Percentiles rank a stretch among this genome's conserved stretches.
These are phyloP conservation scores for Priceomyces medius DNA, from an alignment of 805 yeast species.

Conservation along the genomic window DNA sequence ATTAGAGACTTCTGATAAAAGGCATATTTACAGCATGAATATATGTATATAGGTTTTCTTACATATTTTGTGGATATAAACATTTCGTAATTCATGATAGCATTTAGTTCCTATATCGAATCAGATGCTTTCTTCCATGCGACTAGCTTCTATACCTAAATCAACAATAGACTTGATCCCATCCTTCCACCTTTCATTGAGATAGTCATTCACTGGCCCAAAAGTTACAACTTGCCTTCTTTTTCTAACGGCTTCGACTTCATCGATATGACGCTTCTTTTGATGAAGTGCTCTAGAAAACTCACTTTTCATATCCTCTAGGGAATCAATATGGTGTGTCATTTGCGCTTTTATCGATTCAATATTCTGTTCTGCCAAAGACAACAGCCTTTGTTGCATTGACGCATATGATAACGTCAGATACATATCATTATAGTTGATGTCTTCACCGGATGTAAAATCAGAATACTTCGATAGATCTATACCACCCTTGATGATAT, in stretches of 20 bases:
- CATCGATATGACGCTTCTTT: slow-evolving; percentile 45
- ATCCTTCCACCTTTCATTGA: slow-evolving; percentile 51
- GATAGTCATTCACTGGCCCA: slow-evolving; percentile 44
- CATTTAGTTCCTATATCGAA: too few relatives aligned
- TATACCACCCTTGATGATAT: slow-evolving; percentile 26
- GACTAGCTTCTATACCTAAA: slow-evolving; percentile 27
- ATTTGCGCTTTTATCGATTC: slow-evolving; percentile 38
- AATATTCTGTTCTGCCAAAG: slow-evolving; percentile 31
- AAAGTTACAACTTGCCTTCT: slow-evolving; percentile 40
- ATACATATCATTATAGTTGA: slow-evolving; percentile 24
- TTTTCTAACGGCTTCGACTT: slow-evolving; percentile 42
- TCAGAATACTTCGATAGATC: slow-evolving; percentile 31
- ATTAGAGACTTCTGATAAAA: too few relatives aligned
- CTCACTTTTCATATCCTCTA: slow-evolving; percentile 23
- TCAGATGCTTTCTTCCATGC: slow-evolving; percentile 13
- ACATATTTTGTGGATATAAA: background rate
- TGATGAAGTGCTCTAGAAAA: slow-evolving; percentile 21
- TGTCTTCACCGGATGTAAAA: slow-evolving; percentile 15
- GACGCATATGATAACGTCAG: slow-evolving; percentile 41
- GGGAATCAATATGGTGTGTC: slow-evolving; percentile 27
- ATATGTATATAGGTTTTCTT: background rate
- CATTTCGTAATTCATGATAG: background rate
- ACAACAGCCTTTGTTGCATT: slow-evolving; percentile 42
- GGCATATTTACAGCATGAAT: too few relatives aligned
- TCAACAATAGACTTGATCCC: slow-evolving; percentile 42